A percentile compares a stretch with the other conserved stretches of the same genome.
Conservation (phyloP, 78 protist genomes). For the Polysphondylium violaceum region DNA sequence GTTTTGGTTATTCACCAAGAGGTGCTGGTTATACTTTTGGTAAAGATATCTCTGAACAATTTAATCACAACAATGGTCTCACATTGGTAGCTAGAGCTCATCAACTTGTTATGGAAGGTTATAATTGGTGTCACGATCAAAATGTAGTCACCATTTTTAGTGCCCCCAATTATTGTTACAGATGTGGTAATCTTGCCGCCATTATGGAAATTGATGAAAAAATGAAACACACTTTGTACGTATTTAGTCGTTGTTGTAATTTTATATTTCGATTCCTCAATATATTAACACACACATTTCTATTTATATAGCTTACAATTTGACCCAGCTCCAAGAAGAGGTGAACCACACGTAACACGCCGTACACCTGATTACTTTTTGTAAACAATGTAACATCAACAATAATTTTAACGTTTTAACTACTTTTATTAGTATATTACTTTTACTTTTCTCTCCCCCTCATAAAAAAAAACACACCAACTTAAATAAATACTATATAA, state of each 20-base stretch:
- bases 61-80: slow-evolving; percentile 93
- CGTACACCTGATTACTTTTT: slow-evolving; percentile 98
- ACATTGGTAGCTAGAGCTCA: slow-evolving; percentile 96
- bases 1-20: slow-evolving; percentile 97
- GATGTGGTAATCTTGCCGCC: slow-evolving; percentile 98
- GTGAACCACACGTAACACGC: slow-evolving; percentile 97
- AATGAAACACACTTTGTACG: slow-evolving; percentile 91
- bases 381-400: no score
- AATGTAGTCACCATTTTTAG: slow-evolving; percentile 97
- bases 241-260: slow-evolving; percentile 58
- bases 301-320: slow-evolving; percentile 91
- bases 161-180: slow-evolving; percentile 99
- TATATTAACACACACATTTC: background rate
- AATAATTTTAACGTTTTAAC: no score
- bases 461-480: background rate
- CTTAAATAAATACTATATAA: background rate
- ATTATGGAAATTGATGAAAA: slow-evolving; percentile 96
- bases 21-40: slow-evolving; percentile 99
- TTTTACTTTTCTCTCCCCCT: no score
- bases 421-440: no score
- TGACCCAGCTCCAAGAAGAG: slow-evolving; percentile 99
- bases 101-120: slow-evolving; percentile 98
- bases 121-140: slow-evolving; percentile 96
- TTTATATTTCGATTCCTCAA: slow-evolving; percentile 31
- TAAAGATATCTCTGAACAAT: slow-evolving; percentile 91